Base-by-base conservation (phyloP, 1,284 basidiomycete species). In the Malassezia globosa region DNA sequence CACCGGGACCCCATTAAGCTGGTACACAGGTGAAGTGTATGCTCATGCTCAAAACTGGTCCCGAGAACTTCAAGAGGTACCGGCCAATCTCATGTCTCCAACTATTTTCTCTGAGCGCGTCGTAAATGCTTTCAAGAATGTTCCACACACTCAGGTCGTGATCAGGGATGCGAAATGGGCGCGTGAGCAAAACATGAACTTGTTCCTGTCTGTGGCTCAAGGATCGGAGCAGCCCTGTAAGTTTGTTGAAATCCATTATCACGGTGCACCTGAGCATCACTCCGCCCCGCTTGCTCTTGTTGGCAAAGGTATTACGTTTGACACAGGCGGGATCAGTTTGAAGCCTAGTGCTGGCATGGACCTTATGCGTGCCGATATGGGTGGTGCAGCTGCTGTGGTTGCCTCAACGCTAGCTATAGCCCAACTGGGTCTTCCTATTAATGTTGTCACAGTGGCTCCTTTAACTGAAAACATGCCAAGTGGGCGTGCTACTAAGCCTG, bases 91-190 rank as follows among this genome's bases (percentile, higher is more conserved):
- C 29, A 52, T 63, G 49, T 60, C 60, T 11, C 61, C 61, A 6
- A 69, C 83, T 79, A 74, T 75, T 27, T 89, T 90, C 71, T 77
- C 78, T 24, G 79, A 87, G 69, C 79, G 83, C 18, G 79, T 82
- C 48, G 75, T 80, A 68, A 75, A 78, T 43, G 82, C 82, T 48
- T 84, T 88, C 58, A 73, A 77, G 26, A 81, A 79, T 18, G 49
- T 89, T 25, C 73, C 78, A 7, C 82, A 85, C 60, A 81, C 85
- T 6, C 76, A 82, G 59, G 76, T 88, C 42, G 76, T 80, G 36
- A 79, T 84, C 13, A 81, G 77, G 38, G 86, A 90, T 60, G 80
- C 83, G 76, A 82, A 82, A 82, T 89, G 87, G 85, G 85, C 84
- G 10, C 76, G 79, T 47, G 77, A 82, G 71, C 83, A 85, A 74